phyloP scores from a whole-genome alignment of 441 rosid genomes.

The Arabidopsis lyrata region DNA sequence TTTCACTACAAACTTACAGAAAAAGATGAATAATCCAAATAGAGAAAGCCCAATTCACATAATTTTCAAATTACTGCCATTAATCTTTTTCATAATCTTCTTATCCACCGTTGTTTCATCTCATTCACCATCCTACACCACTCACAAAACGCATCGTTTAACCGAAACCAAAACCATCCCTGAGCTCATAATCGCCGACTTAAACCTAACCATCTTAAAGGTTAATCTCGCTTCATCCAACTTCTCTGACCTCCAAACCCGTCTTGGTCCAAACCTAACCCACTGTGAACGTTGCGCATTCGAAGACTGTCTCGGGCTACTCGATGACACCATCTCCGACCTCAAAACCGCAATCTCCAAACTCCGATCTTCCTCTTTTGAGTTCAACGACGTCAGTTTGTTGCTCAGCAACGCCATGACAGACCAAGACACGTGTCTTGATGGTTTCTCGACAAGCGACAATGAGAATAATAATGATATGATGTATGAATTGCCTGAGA shows the following conservation, averaged over 20 bases:
- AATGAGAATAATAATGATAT: not conserved
- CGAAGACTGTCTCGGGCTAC: constrained; percentile 61
- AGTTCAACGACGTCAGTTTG: constrained; percentile 48
- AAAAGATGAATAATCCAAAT: constrained; percentile 23
- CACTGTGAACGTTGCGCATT: constrained; percentile 48
- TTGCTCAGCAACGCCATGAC: constrained; percentile 64
- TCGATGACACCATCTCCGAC: constrained; percentile 48
- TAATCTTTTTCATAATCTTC: constrained; percentile 42
- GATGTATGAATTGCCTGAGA: constrained; percentile 10
- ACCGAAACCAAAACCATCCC: constrained; percentile 48
- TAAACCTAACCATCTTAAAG: constrained; percentile 60
- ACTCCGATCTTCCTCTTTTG: constrained; percentile 44
- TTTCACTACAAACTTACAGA: not conserved
- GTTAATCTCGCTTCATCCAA: constrained; percentile 51
- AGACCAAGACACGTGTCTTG: constrained; percentile 75
- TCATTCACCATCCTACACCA: constrained; percentile 51
- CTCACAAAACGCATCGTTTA: constrained; percentile 40
- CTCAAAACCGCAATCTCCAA: constrained; percentile 47
- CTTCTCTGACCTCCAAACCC: constrained; percentile 50
- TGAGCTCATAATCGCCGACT: constrained; percentile 54
- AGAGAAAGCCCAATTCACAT: constrained; percentile 8
- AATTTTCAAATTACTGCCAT: constrained; percentile 12
- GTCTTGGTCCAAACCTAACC: constrained; percentile 34
- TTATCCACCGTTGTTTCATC: constrained; percentile 54
- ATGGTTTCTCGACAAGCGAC: constrained; percentile 53